These are phyloP conservation scores for Ophiostoma triangulosporum DNA, from an alignment of 2,329 filamentous ascomycete species.

Conservation along the genomic window DNA sequence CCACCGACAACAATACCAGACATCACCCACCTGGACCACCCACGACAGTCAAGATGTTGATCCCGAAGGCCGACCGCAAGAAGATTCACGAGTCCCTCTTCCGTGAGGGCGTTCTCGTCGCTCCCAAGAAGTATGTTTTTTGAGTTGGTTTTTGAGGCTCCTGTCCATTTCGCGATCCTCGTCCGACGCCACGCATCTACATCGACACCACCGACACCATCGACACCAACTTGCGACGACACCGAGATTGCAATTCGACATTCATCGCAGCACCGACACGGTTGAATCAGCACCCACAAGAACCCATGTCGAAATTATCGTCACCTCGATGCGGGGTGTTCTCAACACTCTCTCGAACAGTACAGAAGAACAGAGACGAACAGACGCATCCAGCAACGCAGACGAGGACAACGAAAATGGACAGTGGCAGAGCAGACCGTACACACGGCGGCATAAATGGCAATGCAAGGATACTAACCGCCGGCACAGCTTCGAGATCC, in stretches of 20 bases:
- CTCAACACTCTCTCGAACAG: background rate
- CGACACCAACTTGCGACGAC: background rate
- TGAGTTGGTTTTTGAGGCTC: background rate
- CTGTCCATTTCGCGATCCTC: background rate
- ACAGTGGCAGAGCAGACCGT: background rate
- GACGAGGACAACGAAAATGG: background rate
- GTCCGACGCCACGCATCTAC: background rate
- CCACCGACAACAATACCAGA: constrained; percentile 18
- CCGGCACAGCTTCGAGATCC: constrained; percentile 20
- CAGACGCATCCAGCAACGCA: background rate
- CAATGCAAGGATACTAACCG: constrained; percentile 2
- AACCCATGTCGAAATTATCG: background rate
- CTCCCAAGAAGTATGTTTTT: constrained; percentile 64
- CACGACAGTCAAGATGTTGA: constrained; percentile 62
- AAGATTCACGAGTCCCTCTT: constrained; percentile 98
- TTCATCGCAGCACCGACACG: background rate
- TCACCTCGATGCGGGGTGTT: background rate
- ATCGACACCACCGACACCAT: background rate
- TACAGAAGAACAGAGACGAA: background rate
- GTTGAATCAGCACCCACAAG: background rate
- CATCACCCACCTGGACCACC: constrained; percentile 17
- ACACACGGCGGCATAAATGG: background rate
- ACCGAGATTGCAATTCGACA: background rate
- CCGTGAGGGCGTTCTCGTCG: constrained; percentile 84
- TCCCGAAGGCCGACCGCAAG: constrained; percentile 99